Conservation (phyloP, 345 rosid species). For the Euphorbia tirucalli region DNA sequence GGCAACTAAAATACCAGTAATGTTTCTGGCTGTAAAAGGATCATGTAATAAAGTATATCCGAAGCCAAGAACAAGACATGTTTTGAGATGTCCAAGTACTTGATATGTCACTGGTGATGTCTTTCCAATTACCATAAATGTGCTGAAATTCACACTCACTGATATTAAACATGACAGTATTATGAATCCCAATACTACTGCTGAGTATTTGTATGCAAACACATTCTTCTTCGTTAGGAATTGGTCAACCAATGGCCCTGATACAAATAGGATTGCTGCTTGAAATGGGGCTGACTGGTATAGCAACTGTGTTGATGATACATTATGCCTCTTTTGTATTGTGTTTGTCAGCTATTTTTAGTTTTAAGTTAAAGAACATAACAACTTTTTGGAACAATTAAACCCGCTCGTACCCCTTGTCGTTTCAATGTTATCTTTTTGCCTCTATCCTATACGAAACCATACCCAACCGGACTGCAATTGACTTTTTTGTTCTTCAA, state of each 20-base stretch:
- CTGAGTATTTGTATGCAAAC: constrained; percentile 75
- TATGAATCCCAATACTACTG: constrained; percentile 85
- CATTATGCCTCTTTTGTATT: constrained; percentile 88
- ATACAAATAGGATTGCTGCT: constrained; percentile 92
- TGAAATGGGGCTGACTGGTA: constrained; percentile 99
- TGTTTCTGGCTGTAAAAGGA: constrained; percentile 83
- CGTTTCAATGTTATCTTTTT: too few relatives aligned
- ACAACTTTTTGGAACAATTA: too few relatives aligned
- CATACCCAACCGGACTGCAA: too few relatives aligned
- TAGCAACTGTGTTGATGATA: constrained; percentile 90
- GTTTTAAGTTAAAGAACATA: constrained; percentile 30
- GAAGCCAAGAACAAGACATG: constrained; percentile 85
- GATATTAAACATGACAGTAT: constrained; percentile 79
- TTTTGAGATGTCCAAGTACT: constrained; percentile 95
- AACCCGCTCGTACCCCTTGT: too few relatives aligned
- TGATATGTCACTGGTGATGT: constrained; percentile 98
- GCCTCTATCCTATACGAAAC: too few relatives aligned
- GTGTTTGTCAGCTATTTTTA: constrained; percentile 79
- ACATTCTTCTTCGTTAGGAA: constrained; percentile 81
- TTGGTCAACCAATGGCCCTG: constrained; percentile 91
- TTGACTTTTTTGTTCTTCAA: too few relatives aligned
- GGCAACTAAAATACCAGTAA: constrained; percentile 78
- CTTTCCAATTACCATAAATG: constrained; percentile 96
- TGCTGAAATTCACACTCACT: constrained; percentile 96
- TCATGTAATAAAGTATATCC: constrained; percentile 90